Conservation (phyloP, 441 rosid genomes). For the Croton setiger region DNA sequence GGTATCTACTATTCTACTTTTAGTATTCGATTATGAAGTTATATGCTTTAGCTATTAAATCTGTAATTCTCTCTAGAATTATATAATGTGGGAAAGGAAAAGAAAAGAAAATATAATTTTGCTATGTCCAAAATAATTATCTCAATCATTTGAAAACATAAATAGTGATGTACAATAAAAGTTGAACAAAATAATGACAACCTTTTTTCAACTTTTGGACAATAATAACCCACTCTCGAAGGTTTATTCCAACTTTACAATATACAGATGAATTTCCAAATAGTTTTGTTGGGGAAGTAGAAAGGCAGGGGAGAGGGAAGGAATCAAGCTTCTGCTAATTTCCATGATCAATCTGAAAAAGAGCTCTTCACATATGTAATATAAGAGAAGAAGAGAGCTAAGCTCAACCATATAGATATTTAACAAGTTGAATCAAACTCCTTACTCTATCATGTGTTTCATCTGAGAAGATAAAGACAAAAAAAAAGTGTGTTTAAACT, state of each 20-base stretch:
- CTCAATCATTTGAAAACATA: not conserved
- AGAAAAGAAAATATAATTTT: not conserved
- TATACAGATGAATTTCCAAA: not conserved
- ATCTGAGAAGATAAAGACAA: not conserved
- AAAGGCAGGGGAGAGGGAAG: not conserved
- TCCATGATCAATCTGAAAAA: not conserved
- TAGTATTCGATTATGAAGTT: too few species aligned
- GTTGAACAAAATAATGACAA: not conserved
- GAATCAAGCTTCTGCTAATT: not conserved
- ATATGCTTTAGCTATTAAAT: too few species aligned
- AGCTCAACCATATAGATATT: slow-evolving; percentile 1
- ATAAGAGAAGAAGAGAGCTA: not conserved
- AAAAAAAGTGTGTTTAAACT: slow-evolving; percentile 8
- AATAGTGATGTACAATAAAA: not conserved
- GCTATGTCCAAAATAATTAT: not conserved
- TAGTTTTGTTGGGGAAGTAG: not conserved
- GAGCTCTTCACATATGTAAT: not conserved
- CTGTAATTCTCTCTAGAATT: not conserved
- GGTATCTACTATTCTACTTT: too few species aligned
- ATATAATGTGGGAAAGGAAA: not conserved
- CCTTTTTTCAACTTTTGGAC: not conserved
- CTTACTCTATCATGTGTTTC: slow-evolving; percentile 10
- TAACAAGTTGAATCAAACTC: slow-evolving; percentile 3
- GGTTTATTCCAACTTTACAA: slow-evolving; percentile 10
- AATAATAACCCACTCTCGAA: not conserved